Evolutionary conservation across 768 basidiomycete species (phyloP), one percentile per base, ranked within the genome.

Genomic region (Rhizopogon vinicolor): DNA sequence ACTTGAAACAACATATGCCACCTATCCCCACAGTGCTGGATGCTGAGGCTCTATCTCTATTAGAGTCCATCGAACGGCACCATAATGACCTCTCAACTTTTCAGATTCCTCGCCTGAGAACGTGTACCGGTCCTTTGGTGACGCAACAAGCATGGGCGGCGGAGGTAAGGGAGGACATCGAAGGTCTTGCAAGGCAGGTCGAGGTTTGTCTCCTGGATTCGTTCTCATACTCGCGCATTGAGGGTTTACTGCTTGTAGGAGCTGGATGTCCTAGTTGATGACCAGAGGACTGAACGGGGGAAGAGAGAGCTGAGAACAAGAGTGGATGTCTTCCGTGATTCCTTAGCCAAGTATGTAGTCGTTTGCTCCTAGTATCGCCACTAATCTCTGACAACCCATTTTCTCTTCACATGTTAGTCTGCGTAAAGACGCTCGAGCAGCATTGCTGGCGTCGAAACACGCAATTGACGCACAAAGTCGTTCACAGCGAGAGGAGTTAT

Each of bases 161-260:
- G 4, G 91, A 93, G 64, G 68, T 94, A 55, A 76, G 91, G 31
- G 87, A 87, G 52, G 93, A 94, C 63, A 70, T 93, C 16, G 85
- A 86, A 39, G 63, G 72, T 0, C 76, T 89, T 19, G 74, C 76
- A 7, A 75, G 76, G 40, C 82, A 86, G 53, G 73, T 95, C n/a
- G 89, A 95, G 75, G 86, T 89, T 58, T 56, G 56, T 41, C 10
- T 9, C 31, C 8, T 40, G 3, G 28, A 49, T 54, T 37, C 12
- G 2, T 37, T 37, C 5, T 37, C 57, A 58, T 63, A 55, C 41
- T 44, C 13, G 18, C 13, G 12, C 19, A 16, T 37, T 16, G 6
- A 12, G 29, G 28, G 46, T 33, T 35, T 14, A 46, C 35, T 19
- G 37, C 29, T 50, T 18, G 25, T 67, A 92, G 90, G 75, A 77